Evolutionary conservation across 257 asterid genomes (phyloP), one percentile per base, ranked within the genome.

Genomic region (Cinchona pubescens): DNA sequence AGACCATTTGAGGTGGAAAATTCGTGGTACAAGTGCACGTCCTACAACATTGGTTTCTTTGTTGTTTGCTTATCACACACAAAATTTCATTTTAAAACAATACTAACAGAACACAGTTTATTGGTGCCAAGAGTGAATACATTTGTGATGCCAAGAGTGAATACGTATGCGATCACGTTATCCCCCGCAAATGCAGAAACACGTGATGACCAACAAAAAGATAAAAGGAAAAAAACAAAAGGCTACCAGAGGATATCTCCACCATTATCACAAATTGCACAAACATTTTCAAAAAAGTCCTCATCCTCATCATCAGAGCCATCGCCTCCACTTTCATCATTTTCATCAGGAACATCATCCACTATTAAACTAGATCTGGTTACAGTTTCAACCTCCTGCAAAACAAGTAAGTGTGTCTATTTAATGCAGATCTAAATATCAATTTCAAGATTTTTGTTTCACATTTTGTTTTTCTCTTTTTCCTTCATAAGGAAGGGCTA

Each of bases 181-280:
- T 0, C 19, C 25, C 58, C 25, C 19, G 0, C 25, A 51, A 13
- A 58, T 16, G 38, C 35, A 58, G 12, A 4, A 11, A 51, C 43
- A 55, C 15, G n/a, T 30, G 30, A 65, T 35, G 53, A 53, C 68
- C 63, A 46, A 38, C n/a, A 51, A 70, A 70, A 13, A n/a, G 14
- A 59, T 72, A 27, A 56, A 46, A 56, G 49, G 1, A 7, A 25
- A 55, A 14, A n/a, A 12, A 72, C n/a, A n/a, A n/a, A n/a, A 59
- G 70, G 90, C 60, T 85, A 89, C 96, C 89, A 74, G 15, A 77
- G 72, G 71, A 91, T 65, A 60, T 82, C 73, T 58, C 96, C 95
- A 27, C 96, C 92, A 69, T 91, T 90, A 42, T 89, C 95, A 84
- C 97, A 93, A 61, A 93, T 83, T 35, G 97, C 91, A 64, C 98